Base-by-base conservation (phyloP, 768 basidiomycete species). In the Cantharellus anzutake region DNA sequence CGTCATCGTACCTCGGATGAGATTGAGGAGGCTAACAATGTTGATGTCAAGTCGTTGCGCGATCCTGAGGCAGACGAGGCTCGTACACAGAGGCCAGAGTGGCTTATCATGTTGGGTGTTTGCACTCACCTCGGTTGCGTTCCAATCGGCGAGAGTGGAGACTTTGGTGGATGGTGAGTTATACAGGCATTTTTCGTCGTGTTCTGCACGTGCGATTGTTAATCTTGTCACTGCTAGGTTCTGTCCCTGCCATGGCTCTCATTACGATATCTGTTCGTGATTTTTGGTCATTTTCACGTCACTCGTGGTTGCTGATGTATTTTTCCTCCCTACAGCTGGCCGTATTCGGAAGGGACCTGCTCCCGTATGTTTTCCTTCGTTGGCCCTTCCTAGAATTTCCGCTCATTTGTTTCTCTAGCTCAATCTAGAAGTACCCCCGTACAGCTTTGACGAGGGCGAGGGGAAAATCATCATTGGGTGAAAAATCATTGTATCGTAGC, bases 51-150 rank as follows among this genome's bases (percentile, higher is more conserved):
- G 77, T 63, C 73, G 38, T 76, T 99, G 62, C 79, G 96, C 62
- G 96, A 99, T 68, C 96, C 96, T 59, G 80, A 99, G 76, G 72
- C 79, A 56, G 96, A 99, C 69, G 86, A 91, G 67, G 80, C 76
- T 53, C 80, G 96, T 63, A 81, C 83, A 60, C 84, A 98, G 81
- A 84, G 85, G 73, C 93, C 93, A 37, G 93, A 98, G 72, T 98
- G 94, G 94, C 77, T 87, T 64, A 83, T 93, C 67, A 86, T 88
- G 85, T 73, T 86, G 58, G 86, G 86, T 63, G 87, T 93, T 60
- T 93, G 93, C 81, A 98, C 96, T 34, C 96, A 98, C 73, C 75
- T 99, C 65, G 94, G 94, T 70, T 98, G 94, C 74, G 94, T 99
- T 52, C 94, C 94, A 62, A 96, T 99, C 69, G 94, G 94, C 65